These are phyloP conservation scores for Danielia oregonensis DNA, from an alignment of 805 yeast species.

Conservation along the genomic window DNA sequence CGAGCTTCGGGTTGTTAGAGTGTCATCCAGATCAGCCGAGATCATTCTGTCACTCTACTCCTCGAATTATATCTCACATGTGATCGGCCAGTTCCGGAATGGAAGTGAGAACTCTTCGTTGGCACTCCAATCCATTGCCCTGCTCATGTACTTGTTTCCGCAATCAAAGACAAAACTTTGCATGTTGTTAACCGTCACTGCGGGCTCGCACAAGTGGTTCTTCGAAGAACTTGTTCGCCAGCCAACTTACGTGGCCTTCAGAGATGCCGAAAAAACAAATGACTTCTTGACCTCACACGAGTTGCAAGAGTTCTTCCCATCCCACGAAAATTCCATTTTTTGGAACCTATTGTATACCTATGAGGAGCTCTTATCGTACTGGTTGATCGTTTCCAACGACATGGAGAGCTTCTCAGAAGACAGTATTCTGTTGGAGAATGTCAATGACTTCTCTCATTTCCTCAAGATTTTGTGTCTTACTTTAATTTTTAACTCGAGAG, in stretches of 20 bases:
- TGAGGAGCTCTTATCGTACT: conserved; percentile 61
- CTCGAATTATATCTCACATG: conserved; percentile 5
- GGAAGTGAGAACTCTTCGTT: neutral
- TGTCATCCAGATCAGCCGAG: conserved; percentile 1
- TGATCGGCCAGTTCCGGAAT: conserved; percentile 1
- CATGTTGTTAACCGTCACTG: conserved; percentile 39
- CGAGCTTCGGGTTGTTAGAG: neutral
- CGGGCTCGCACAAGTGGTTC: conserved; percentile 35
- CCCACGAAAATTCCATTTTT: conserved; percentile 13
- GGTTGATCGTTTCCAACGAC: conserved; percentile 66
- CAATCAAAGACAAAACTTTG: conserved; percentile 33
- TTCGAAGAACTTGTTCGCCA: conserved; percentile 20
- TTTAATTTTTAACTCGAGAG: conserved; percentile 37
- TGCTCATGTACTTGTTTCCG: conserved; percentile 38
- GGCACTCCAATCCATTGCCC: conserved; percentile 19
- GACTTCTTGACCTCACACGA: neutral
- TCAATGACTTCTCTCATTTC: conserved; percentile 41
- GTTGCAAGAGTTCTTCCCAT: neutral
- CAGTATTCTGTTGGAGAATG: conserved; percentile 37
- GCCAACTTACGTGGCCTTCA: conserved; percentile 15
- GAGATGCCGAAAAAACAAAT: conserved; percentile 5
- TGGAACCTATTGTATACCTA: conserved; percentile 44
- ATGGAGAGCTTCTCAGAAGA: conserved; percentile 48
- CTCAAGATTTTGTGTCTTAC: conserved; percentile 49
- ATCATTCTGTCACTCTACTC: conserved; percentile 4